Conservation (phyloP, 2,329 filamentous ascomycete species). For the Polytolypa hystricis region DNA sequence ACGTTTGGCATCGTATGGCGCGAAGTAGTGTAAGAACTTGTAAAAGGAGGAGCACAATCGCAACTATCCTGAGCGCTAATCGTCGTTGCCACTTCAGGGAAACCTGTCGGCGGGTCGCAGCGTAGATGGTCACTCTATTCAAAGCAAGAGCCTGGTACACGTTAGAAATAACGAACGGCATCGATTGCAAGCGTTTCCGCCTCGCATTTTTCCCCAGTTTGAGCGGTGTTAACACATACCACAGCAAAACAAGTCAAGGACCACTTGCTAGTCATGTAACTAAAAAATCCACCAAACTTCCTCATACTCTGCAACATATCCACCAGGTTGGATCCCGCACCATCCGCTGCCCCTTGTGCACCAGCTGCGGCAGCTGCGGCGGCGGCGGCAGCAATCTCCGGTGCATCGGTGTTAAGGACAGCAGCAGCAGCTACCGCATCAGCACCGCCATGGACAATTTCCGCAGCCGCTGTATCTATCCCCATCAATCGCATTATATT, state of each 20-base stretch:
- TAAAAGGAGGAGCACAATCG: constrained; percentile 56
- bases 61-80: constrained; percentile 56
- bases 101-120: constrained; percentile 73
- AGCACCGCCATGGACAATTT: constrained; percentile 5
- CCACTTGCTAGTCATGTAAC: constrained; percentile 86
- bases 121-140: constrained; percentile 89
- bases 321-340: constrained; percentile 27
- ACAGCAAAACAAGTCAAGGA: constrained; percentile 77
- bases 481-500: constrained; percentile 8
- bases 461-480: constrained; percentile 7
- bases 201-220: too few species aligned
- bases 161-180: neutral
- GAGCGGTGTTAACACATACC: constrained; percentile 39
- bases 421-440: constrained; percentile 4
- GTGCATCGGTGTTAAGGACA: constrained; percentile 1
- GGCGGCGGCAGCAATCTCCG: constrained; percentile 14
- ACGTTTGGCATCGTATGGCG: constrained; percentile 86
- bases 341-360: constrained; percentile 22
- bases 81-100: constrained; percentile 62
- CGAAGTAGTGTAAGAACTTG: constrained; percentile 64
- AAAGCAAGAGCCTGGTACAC: constrained; percentile 62
- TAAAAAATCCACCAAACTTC: constrained; percentile 76
- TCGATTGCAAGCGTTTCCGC: too few species aligned
- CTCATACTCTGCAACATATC: constrained; percentile 44
- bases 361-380: constrained; percentile 27